Percentiles rank a stretch among this genome's conserved stretches.
These are phyloP conservation scores for Capronia americana DNA, from an alignment of 2,329 filamentous ascomycete genomes.

Conservation along the genomic window DNA sequence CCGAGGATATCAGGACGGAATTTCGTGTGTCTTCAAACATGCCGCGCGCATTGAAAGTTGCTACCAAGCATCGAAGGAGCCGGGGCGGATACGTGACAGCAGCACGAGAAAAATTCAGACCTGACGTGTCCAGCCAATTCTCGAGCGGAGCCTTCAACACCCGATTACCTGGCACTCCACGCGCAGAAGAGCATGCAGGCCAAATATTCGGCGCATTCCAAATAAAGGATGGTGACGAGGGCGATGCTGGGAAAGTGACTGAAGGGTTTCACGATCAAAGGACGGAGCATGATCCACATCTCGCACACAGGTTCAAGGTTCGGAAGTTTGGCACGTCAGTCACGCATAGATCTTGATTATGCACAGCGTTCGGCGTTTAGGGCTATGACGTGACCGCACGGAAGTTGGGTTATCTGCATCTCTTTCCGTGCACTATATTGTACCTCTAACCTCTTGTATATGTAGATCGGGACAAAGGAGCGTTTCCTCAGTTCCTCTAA, in stretches of 20 bases:
- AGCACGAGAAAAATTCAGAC: conserved; percentile 12
- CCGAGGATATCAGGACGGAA: conserved; percentile 29
- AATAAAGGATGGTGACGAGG: background rate
- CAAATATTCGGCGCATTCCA: background rate
- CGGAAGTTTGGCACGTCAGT: conserved; percentile 13
- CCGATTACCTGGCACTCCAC: conserved; percentile 6
- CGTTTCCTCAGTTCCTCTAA: background rate
- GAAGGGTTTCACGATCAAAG: background rate
- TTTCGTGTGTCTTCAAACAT: conserved; percentile 12
- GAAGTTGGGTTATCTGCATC: background rate
- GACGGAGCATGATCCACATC: background rate
- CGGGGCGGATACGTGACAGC: background rate
- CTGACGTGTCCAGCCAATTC: conserved; percentile 12
- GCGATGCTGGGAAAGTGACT: background rate
- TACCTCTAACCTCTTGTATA: background rate
- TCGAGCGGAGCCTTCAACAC: conserved; percentile 9
- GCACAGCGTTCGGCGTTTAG: background rate
- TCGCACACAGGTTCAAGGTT: conserved; percentile 1
- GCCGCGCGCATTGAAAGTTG: conserved; percentile 2
- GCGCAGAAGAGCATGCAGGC: background rate
- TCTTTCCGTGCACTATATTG: background rate
- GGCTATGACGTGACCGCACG: too few species aligned
- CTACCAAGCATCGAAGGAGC: conserved; percentile 3
- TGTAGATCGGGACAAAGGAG: background rate
- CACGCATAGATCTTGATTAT: background rate